phyloP scores from a whole-genome alignment of 2,329 filamentous ascomycete genomes.

The Colletotrichum lini region DNA sequence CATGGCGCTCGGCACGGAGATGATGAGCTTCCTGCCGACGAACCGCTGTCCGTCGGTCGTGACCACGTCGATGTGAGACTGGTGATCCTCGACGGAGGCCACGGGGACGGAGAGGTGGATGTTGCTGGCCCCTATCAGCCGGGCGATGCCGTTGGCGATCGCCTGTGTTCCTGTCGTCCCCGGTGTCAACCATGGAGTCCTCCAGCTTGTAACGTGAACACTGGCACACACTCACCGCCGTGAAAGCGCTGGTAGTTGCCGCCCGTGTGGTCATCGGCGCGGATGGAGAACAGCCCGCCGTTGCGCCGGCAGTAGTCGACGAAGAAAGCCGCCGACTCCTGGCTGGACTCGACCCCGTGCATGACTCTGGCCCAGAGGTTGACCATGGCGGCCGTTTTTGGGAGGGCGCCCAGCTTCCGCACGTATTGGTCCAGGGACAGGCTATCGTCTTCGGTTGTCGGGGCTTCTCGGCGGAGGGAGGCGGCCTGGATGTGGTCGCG shows the following conservation, averaged over 20 bases:
- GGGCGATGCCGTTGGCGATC: constrained; percentile 48
- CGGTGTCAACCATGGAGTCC: neutral
- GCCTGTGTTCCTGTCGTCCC: constrained; percentile 39
- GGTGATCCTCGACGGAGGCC: constrained; percentile 45
- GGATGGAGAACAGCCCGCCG: constrained; percentile 51
- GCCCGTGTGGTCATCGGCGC: constrained; percentile 53
- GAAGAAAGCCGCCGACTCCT: constrained; percentile 55
- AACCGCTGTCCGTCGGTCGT: constrained; percentile 47
- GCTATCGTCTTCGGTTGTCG: constrained; percentile 48
- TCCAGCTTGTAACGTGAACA: too few relatives aligned
- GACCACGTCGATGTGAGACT: constrained; percentile 41
- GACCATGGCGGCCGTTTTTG: constrained; percentile 52
- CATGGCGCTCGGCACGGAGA: constrained; percentile 65
- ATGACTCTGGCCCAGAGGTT: constrained; percentile 56
- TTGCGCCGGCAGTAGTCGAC: constrained; percentile 56
- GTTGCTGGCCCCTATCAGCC: constrained; percentile 45
- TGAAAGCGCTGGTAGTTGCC: constrained; percentile 54
- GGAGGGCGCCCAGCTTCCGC: constrained; percentile 49
- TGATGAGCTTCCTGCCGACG: constrained; percentile 57
- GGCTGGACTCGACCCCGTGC: constrained; percentile 54
- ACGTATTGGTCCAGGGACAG: constrained; percentile 54
- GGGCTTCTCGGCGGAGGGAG: constrained; percentile 46
- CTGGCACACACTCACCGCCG: constrained; percentile 39
- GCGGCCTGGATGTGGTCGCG: constrained; percentile 54
- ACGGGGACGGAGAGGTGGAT: constrained; percentile 45